Evolutionary conservation across 2,329 filamentous ascomycete species (phyloP), one percentile per base, ranked within the genome.

Genomic region (Apiospora hydei): DNA sequence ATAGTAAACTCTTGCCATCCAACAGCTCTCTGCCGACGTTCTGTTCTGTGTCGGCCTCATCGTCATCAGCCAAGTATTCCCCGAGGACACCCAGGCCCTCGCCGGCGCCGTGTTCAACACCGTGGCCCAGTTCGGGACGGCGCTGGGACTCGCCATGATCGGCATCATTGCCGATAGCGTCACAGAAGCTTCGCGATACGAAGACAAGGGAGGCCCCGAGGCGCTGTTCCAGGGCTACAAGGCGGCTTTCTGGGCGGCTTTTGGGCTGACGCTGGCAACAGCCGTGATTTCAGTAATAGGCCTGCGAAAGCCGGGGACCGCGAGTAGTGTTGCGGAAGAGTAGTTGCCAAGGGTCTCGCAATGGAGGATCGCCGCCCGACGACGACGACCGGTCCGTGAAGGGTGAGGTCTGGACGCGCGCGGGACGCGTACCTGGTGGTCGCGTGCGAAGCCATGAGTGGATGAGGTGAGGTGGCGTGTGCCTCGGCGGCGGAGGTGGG

Each of bases 71-170:
- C 13, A 24, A 2, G 30, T 21, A 13, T 57, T 21, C 30, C 61
- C 75, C 88, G 0, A 87, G 86, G 0, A 88, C 11, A 89, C 84
- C 0, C 89, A 91, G 72, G 87, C 87, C 0, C 80, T 92, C 0
- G 89, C 88, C 0, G 90, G 89, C 0, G 89, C 88, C 0, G 89
- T 92, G 0, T 91, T 91, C 78, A 90, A 89, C 73, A 90, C 88
- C 0, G 82, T 87, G 0, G 81, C 84, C 0, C 88, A 91, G 73
- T 86, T 91, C 71, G 89, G 89, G 0, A 85, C 70, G 38, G 43
- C 41, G 34, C 43, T 74, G 16, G 71, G 73, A 1, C 24, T 70
- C 18, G 71, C 71, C 34, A 49, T 71, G 41, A 71, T 69, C 18
- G 51, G 18, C 51, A 21, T 21, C 3, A 26, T 57, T 8, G 21